Percentiles rank a stretch among this genome's conserved stretches.
Evolutionary conservation across 352 stramenopile species (phyloP).

Genomic region (Globisporangium barbulae): DNA sequence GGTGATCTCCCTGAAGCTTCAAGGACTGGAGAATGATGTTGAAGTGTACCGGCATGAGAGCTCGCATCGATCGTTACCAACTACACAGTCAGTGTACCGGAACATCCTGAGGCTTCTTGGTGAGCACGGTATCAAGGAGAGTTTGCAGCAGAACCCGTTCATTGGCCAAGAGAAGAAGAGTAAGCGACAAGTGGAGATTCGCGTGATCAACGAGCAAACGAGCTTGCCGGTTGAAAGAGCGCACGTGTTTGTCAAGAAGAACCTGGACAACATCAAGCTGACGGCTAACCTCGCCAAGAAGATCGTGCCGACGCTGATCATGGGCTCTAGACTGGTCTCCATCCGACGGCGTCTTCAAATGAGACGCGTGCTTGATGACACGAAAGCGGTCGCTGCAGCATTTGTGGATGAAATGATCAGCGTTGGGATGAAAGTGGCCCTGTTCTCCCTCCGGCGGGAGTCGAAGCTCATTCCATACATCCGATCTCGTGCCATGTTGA

Average conservation of each 20-base stretch:
- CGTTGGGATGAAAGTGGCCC: constrained; percentile 28
- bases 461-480: constrained; percentile 44
- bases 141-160: constrained; percentile 63
- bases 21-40: constrained; percentile 29
- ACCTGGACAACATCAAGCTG: constrained; percentile 34
- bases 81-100: constrained; percentile 49
- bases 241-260: constrained; percentile 62
- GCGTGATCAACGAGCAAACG: constrained; percentile 49
- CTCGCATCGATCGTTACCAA: constrained; percentile 29
- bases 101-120: constrained; percentile 39
- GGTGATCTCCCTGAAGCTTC: constrained; percentile 39
- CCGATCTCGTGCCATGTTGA: constrained; percentile 40
- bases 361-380: constrained; percentile 39
- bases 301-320: constrained; percentile 59
- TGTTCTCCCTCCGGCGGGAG: constrained; percentile 34
- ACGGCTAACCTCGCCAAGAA: constrained; percentile 51
- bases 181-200: constrained; percentile 49
- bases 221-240: constrained; percentile 41
- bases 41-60: constrained; percentile 48
- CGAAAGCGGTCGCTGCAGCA: constrained; percentile 17
- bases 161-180: constrained; percentile 34
- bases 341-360: constrained; percentile 57
- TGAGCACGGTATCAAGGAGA: constrained; percentile 62
- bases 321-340: constrained; percentile 57
- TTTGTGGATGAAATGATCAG: constrained; percentile 37